These are phyloP conservation scores for Pseudogymnoascus verrucosus DNA, from an alignment of 2,329 filamentous ascomycete genomes.

Conservation along the genomic window DNA sequence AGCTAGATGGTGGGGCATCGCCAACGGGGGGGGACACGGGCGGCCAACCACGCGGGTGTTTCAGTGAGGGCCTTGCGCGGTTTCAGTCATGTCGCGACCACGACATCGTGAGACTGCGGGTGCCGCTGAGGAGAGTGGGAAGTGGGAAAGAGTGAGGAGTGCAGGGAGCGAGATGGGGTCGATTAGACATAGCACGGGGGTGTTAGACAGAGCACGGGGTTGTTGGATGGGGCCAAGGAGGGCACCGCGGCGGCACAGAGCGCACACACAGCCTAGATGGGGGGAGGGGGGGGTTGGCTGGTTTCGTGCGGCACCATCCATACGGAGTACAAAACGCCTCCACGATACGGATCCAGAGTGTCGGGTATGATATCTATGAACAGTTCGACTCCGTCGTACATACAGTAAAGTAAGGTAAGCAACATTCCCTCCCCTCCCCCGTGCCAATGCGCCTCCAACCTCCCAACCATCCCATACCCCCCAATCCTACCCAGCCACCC, in stretches of 20 bases:
- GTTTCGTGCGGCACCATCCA: not conserved
- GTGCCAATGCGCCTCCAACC: not conserved
- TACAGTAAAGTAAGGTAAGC: not conserved
- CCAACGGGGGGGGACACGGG: not conserved
- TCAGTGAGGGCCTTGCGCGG: not conserved
- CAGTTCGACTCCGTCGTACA: not conserved
- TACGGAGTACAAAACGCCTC: not conserved
- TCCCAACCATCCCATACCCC: not conserved
- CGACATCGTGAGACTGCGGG: not conserved
- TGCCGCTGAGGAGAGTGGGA: not conserved
- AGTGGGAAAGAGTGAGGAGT: not conserved
- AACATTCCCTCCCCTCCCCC: not conserved
- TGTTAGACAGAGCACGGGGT: not conserved
- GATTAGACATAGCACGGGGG: not conserved
- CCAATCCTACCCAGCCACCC: not conserved
- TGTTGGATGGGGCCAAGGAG: not conserved
- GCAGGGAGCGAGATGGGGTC: not conserved
- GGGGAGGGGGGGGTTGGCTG: not conserved
- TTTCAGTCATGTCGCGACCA: not conserved
- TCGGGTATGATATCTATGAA: constrained; percentile 4
- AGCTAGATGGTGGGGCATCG: not conserved
- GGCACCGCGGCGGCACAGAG: not conserved
- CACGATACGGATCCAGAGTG: not conserved
- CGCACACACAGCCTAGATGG: not conserved
- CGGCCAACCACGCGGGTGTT: constrained; percentile 4